Base-by-base conservation (phyloP, 78 protist genomes). In the Dictyostelium capitatum region DNA sequence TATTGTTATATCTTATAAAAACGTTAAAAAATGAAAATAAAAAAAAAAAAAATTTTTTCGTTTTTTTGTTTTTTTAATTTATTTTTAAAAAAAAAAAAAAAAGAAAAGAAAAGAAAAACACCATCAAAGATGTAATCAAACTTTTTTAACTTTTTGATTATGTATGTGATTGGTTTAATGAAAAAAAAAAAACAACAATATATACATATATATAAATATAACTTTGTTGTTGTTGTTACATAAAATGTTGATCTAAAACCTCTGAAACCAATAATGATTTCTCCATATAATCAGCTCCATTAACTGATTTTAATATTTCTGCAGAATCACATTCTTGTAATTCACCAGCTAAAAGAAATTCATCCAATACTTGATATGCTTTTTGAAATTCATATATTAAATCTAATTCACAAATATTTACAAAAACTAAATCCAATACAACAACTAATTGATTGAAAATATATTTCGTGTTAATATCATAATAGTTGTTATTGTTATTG, bases 331-430 rank as follows among this genome's bases (percentile, higher is more conserved):
- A 70, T 69, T 98, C 99, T 57, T 97, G 98, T 43, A 96, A 59
- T 83, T 97, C 98, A 6, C 99, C 99, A 9, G 90, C 97, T 15
- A 98, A 64, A 12, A 98, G 8, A 51, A 96, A 89, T 91, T 98
- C 99, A 70, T 98, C 99, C 48, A 98, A 82, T 32, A 98, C 77
- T 57, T 74, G 97, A 89, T 98, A 97, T 2, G 99, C 99, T 89
- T 97, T 98, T 94, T 98, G 96, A 95, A 98, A 98, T 65, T 98
- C 98, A 96, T 97, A 98, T 80, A 98, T 98, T 50, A 98, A 90
- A 83, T 98, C 99, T 32, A 98, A 91, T 91, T 98, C 99, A 79
- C 99, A 98, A 67, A 98, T 97, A 80, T 95, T 87, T 65, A 54
- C 80, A 51, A 87, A 87, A 64, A 64, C 74, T n/a, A 12, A n/a